Evolutionary conservation across 495 filamentous ascomycete genomes (phyloP).

Genomic region (Immersiella caudata): DNA sequence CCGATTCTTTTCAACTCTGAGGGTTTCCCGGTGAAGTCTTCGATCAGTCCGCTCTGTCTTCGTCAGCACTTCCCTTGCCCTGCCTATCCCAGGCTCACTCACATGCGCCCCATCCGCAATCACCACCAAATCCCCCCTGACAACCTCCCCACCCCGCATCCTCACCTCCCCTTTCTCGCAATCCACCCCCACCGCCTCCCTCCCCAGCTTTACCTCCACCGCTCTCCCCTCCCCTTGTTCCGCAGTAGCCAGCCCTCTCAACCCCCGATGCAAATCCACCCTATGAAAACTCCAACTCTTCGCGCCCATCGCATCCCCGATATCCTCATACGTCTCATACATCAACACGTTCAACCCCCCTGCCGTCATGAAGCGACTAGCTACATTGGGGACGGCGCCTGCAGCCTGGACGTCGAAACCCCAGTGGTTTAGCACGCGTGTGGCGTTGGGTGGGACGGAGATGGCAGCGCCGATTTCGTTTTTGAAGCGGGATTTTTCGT

Average conservation of each 20-base stretch:
- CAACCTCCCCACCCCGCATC: constrained; percentile 23
- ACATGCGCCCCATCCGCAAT: constrained; percentile 41
- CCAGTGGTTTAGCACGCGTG: constrained; percentile 50
- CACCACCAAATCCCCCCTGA: constrained; percentile 31
- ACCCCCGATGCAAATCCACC: constrained; percentile 57
- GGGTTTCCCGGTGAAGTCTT: constrained; percentile 28
- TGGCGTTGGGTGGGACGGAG: constrained; percentile 54
- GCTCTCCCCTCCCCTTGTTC: constrained; percentile 28
- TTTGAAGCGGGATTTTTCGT: constrained; percentile 55
- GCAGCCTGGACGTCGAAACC: constrained; percentile 46
- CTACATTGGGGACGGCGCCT: constrained; percentile 37
- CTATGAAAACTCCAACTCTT: constrained; percentile 49
- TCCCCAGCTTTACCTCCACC: constrained; percentile 36
- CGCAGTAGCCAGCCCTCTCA: constrained; percentile 46
- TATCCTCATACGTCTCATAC: constrained; percentile 37
- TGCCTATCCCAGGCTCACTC: constrained; percentile 8
- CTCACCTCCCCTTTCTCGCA: constrained; percentile 30
- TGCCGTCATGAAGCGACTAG: constrained; percentile 35
- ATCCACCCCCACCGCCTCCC: constrained; percentile 29
- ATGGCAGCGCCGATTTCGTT: constrained; percentile 61
- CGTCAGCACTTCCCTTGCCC: background rate
- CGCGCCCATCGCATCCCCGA: constrained; percentile 29
- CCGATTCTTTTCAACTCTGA: constrained; percentile 25
- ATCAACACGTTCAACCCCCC: constrained; percentile 30
- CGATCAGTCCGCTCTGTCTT: constrained; percentile 38